Base-by-base conservation (phyloP, 768 basidiomycete genomes). In the Lactarius vividus region DNA sequence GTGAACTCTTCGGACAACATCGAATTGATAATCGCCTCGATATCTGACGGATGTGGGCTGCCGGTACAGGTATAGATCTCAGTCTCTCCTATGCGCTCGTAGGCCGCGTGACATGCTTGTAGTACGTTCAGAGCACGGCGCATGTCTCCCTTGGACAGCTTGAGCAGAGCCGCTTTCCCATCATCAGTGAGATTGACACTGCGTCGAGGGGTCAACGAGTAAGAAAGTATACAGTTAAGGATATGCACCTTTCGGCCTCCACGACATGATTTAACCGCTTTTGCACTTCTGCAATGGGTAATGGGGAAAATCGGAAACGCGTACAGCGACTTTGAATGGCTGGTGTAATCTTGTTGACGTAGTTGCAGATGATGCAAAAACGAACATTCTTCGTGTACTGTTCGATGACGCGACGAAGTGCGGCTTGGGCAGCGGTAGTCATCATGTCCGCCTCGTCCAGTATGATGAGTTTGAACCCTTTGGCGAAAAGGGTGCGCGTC, bases 381-480 rank as follows among this genome's bases (percentile, higher is more conserved):
- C 97, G 88, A 70, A 98, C 97, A 73, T 98, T 98, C 78, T 90
- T 94, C 23, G 97, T 99, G 77, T 97, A 98, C 70, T 97, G 96
- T 77, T 99, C 97, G 70, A 99, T 98, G 40, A 98, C 91, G 72
- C 97, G 90, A 33, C 97, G 91, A 35, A 99, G 85, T 29, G 97
- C 97, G 3, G 96, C 92, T 74, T 99, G 97, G 1, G 97, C 97
- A 63, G 92, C 90, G 69, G 94, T 89, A 0, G 97, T 99, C 97
- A 99, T 99, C 96, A 97, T 97, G 81, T 99, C 97, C n/a, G 97
- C 97, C 77, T 99, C 97, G 71, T 99, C 97, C 39, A 99, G 86
- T 67, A 99, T 88, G 76, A 99, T 96, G 74, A 99, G 88, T 73
- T 98, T 99, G 85, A 88, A 98, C 20, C 94, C 94, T 72, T 95